Evolutionary conservation across 2,329 filamentous ascomycete genomes (phyloP).

Genomic region (Ascochyta clinopodiicola): DNA sequence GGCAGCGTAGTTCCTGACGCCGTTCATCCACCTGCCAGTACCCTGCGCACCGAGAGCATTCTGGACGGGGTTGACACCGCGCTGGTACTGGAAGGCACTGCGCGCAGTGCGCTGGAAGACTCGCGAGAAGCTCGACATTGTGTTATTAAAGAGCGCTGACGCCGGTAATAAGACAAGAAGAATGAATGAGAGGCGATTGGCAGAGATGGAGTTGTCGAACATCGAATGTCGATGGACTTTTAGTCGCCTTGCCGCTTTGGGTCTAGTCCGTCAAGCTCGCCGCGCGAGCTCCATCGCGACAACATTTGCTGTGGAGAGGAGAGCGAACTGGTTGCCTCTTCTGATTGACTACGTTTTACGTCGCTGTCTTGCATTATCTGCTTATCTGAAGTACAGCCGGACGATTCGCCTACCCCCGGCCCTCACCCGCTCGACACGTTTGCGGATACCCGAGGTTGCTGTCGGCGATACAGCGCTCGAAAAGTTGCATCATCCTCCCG

Average conservation of each 20-base stretch:
- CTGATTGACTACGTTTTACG: not conserved
- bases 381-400: not conserved
- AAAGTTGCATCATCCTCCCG: slow-evolving; percentile 39
- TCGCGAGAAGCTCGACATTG: slow-evolving; percentile 82
- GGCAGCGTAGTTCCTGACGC: slow-evolving; percentile 67
- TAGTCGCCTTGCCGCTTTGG: slow-evolving; percentile 7
- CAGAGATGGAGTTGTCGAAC: slow-evolving; percentile 25
- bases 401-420: slow-evolving; percentile 2
- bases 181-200: slow-evolving; percentile 39
- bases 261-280: slow-evolving; percentile 2
- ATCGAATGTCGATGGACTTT: slow-evolving; percentile 15
- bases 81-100: slow-evolving; percentile 72
- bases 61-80: slow-evolving; percentile 76
- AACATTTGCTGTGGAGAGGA: slow-evolving; percentile 12
- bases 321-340: not conserved
- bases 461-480: slow-evolving; percentile 30
- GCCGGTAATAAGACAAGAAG: slow-evolving; percentile 31
- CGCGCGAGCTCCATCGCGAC: slow-evolving; percentile 6
- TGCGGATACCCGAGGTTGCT: slow-evolving; percentile 49
- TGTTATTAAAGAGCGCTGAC: slow-evolving; percentile 48
- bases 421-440: slow-evolving; percentile 1
- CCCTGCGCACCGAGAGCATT: slow-evolving; percentile 69
- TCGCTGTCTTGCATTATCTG: not conserved
- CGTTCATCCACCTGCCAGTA: slow-evolving; percentile 68
- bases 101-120: slow-evolving; percentile 85